phyloP scores from a whole-genome alignment of 192 early-diverging fungal species.

The Globomyces pollinis-pini region DNA sequence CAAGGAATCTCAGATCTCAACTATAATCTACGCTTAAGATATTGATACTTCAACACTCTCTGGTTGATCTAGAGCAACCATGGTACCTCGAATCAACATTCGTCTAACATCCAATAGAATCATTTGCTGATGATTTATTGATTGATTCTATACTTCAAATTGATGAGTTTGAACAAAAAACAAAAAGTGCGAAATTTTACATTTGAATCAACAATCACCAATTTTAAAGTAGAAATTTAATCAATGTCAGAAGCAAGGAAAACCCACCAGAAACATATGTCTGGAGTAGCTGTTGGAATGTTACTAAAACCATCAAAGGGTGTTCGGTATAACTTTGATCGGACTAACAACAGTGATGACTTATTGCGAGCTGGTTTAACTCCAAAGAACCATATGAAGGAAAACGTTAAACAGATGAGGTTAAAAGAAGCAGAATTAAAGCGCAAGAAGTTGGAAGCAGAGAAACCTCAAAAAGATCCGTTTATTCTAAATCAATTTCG shows the following conservation, averaged over 20 bases:
- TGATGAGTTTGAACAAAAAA: no score
- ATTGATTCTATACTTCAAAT: no score
- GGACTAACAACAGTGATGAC: slow-evolving; percentile 35
- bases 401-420: slow-evolving; percentile 32
- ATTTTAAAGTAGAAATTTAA: no score
- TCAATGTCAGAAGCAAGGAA: slow-evolving; percentile 41
- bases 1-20: no score
- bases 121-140: no score
- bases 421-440: slow-evolving; percentile 26
- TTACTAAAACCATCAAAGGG: slow-evolving; percentile 42
- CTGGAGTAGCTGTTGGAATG: slow-evolving; percentile 42
- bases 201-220: not conserved
- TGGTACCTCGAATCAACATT: no score
- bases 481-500: slow-evolving; percentile 47
- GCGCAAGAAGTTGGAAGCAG: slow-evolving; percentile 19
- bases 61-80: no score
- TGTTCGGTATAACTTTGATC: slow-evolving; percentile 22
- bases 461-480: slow-evolving; percentile 29
- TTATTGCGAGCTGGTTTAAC: slow-evolving; percentile 33
- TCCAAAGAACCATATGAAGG: slow-evolving; percentile 44
- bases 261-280: slow-evolving; percentile 38
- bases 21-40: no score
- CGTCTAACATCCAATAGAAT: no score
- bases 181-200: not conserved
- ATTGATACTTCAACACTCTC: no score